Percentiles rank a stretch among this genome's conserved stretches.
phyloP scores from a whole-genome alignment of 305 asterid species.

The Fraxinus ornus region DNA sequence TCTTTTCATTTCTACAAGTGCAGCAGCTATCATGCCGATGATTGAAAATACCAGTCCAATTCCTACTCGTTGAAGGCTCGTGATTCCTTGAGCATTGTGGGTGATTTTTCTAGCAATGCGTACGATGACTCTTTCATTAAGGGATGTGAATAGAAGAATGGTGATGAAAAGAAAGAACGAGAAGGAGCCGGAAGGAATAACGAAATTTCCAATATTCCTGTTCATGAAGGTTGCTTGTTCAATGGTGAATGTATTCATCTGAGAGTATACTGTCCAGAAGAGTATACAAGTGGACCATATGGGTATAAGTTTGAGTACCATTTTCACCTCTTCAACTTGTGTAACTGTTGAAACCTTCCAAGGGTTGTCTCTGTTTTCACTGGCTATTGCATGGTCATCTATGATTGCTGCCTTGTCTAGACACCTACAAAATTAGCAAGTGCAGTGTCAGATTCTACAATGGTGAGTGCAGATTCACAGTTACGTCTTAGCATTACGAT shows the following conservation, averaged over 20 bases:
- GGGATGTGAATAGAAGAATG: slow-evolving; percentile 71
- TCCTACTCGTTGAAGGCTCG: slow-evolving; percentile 76
- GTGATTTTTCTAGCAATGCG: slow-evolving; percentile 63
- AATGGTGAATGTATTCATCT: slow-evolving; percentile 80
- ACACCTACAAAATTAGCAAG: slow-evolving; percentile 40
- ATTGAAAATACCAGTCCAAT: slow-evolving; percentile 66
- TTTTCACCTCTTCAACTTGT: slow-evolving; percentile 81
- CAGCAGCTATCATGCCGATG: slow-evolving; percentile 73
- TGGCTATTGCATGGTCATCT: slow-evolving; percentile 27
- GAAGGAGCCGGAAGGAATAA: slow-evolving; percentile 71
- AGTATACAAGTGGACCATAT: slow-evolving; percentile 86
- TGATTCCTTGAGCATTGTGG: slow-evolving; percentile 53
- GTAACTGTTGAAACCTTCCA: slow-evolving; percentile 55
- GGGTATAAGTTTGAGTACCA: slow-evolving; percentile 79
- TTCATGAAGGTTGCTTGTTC: slow-evolving; percentile 89
- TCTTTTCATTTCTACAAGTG: slow-evolving; percentile 52
- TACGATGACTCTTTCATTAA: slow-evolving; percentile 61
- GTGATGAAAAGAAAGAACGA: slow-evolving; percentile 73
- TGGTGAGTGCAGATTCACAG: not conserved
- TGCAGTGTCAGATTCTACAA: not conserved
- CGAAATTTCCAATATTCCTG: slow-evolving; percentile 47
- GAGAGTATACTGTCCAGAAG: slow-evolving; percentile 87
- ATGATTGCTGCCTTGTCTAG: slow-evolving; percentile 73
- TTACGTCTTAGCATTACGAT: not conserved
- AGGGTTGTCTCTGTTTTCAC: slow-evolving; percentile 8